A percentile compares a stretch with the other conserved stretches of the same genome.
These are phyloP conservation scores for Hypoxylon sp. DNA, from an alignment of 2,329 filamentous ascomycete species.

Conservation along the genomic window DNA sequence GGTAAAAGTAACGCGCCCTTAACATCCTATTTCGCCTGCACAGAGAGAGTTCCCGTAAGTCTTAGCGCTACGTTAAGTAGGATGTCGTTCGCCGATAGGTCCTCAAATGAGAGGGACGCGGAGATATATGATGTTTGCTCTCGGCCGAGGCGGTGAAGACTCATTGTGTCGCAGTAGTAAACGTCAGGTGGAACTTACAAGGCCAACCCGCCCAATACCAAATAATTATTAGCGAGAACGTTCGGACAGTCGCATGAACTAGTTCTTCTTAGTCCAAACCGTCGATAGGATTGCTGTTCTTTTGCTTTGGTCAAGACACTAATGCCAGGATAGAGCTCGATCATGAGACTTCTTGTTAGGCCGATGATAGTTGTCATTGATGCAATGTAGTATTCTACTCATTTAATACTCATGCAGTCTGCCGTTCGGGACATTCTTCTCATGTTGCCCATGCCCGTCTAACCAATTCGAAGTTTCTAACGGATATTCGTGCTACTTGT, in stretches of 20 bases:
- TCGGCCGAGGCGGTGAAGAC: background rate
- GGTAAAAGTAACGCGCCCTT: background rate
- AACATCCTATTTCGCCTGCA: background rate
- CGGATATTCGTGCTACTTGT: background rate
- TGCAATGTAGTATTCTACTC: background rate
- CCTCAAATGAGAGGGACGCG: background rate
- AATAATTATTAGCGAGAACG: background rate
- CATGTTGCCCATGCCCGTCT: background rate
- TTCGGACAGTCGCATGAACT: conserved; percentile 1
- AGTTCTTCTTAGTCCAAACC: background rate
- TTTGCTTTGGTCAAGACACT: background rate
- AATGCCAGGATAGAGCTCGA: background rate
- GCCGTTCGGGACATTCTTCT: background rate
- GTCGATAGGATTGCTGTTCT: background rate
- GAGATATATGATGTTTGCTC: conserved; percentile 1
- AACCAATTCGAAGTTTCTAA: background rate
- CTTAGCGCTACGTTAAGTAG: background rate
- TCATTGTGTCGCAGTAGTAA: background rate
- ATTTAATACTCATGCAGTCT: background rate
- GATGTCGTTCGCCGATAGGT: background rate
- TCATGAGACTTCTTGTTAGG: background rate
- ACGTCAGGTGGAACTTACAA: background rate
- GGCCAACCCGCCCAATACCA: background rate
- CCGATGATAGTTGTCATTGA: background rate
- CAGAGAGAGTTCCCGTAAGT: background rate